Evolutionary conservation across 768 basidiomycete genomes (phyloP).

Genomic region (Boletus vinaceobasis): DNA sequence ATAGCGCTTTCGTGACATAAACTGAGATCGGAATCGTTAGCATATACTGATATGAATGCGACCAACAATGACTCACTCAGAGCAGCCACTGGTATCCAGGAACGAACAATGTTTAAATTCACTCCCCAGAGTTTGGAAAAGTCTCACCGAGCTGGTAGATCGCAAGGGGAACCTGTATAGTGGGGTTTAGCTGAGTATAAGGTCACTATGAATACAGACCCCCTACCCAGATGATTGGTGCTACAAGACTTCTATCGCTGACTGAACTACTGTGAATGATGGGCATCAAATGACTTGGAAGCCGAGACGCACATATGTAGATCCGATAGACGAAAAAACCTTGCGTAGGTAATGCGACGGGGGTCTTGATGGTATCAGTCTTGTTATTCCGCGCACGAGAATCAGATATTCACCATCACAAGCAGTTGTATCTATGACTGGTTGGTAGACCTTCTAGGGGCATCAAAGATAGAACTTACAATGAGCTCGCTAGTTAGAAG

Average conservation of each 20-base stretch:
- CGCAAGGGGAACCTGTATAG: background rate
- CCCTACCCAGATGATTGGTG: conserved; percentile 5
- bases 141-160: background rate
- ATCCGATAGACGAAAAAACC: conserved; percentile 9
- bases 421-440: background rate
- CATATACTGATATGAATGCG: background rate
- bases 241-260: background rate
- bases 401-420: background rate
- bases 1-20: background rate
- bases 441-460: background rate
- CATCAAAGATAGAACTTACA: background rate
- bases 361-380: background rate
- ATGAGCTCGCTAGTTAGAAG: background rate
- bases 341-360: conserved; percentile 1
- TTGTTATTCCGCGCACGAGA: background rate
- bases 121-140: background rate
- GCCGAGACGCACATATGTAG: background rate
- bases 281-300: background rate
- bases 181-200: background rate
- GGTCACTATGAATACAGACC: too few relatives aligned
- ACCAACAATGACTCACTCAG: background rate
- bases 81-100: background rate
- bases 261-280: background rate
- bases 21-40: background rate
- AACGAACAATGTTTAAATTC: background rate